phyloP scores from a whole-genome alignment of 768 basidiomycete genomes.

The Suillus decipiens region DNA sequence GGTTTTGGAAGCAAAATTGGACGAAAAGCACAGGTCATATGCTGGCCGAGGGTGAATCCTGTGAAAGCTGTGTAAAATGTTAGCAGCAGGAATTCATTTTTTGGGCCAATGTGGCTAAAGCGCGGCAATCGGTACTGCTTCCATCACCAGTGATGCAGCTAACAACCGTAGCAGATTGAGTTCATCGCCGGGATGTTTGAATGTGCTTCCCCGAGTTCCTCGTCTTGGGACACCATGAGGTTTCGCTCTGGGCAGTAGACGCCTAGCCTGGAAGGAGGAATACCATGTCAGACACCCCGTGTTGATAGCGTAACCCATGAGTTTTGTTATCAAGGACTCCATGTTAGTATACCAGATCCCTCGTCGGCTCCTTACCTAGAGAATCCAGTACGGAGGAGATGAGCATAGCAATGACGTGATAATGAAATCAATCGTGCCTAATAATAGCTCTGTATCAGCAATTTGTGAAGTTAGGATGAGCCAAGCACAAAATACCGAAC shows the following conservation, averaged over 20 bases:
- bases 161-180: background rate
- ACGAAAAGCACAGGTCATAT: too few relatives aligned
- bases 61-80: too few relatives aligned
- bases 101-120: background rate
- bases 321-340: background rate
- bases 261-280: background rate
- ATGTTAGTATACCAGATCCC: too few relatives aligned
- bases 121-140: background rate
- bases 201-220: background rate
- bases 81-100: background rate
- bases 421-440: background rate
- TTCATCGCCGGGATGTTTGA: background rate
- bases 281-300: constrained; percentile 1
- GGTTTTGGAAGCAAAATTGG: too few relatives aligned
- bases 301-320: background rate
- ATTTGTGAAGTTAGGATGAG: background rate
- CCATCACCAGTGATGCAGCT: background rate
- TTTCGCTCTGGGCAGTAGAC: background rate
- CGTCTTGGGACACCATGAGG: background rate
- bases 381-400: constrained; percentile 4
- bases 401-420: background rate
- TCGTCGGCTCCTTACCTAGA: background rate
- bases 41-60: too few relatives aligned
- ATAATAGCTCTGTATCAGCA: background rate
- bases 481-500: background rate